Evolutionary conservation across 208 protist genomes (phyloP), one percentile per base, ranked within the genome.

Genomic region (Trypanosoma avium): DNA sequence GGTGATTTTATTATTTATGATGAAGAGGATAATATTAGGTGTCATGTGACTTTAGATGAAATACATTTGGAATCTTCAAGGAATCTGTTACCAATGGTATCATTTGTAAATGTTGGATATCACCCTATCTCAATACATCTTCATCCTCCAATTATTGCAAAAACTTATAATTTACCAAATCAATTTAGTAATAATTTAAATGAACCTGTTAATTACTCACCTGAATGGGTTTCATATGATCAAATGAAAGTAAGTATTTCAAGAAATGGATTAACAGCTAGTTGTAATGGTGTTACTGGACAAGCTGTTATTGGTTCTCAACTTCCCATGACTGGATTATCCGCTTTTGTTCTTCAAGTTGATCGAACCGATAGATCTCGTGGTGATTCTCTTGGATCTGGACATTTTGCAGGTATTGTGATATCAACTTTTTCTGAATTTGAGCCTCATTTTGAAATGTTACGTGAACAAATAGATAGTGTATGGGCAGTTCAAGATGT

Each of bases 401-500:
- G 91, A 21, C 90, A 94, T 73, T 97, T 94, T 72, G 86, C 76
- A 19, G 91, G 91, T n/a, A 81, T 97, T 30, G 81, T 75, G 3
- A 33, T 86, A 9, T 64, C 73, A 12, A 77, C 67, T 8, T 92
- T 94, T 55, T 47, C 65, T 26, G 53, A 83, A 27, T 63, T 75
- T 15, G 61, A 81, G 6, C 77, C 82, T 1, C 75, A 87, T 48
- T 94, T 90, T 57, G 58, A 58, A 6, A 74, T 75, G 8, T 61
- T 97, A 30, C 80, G 87, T 57, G 67, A 67, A 8, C 58, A 63
- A 15, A 47, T 67, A 7, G 65, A 77, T 42, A 57, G 40, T 9
- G 48, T 94, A 10, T 97, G 91, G 91, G 86, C 79, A n/a, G 81
- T 97, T 58, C 91, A 97, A 63, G 91, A 97, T 62, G 70, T 94